A percentile compares a stretch with the other conserved stretches of the same genome.
Evolutionary conservation across 805 yeast species (phyloP).

Genomic region (Torulaspora maleeae): DNA sequence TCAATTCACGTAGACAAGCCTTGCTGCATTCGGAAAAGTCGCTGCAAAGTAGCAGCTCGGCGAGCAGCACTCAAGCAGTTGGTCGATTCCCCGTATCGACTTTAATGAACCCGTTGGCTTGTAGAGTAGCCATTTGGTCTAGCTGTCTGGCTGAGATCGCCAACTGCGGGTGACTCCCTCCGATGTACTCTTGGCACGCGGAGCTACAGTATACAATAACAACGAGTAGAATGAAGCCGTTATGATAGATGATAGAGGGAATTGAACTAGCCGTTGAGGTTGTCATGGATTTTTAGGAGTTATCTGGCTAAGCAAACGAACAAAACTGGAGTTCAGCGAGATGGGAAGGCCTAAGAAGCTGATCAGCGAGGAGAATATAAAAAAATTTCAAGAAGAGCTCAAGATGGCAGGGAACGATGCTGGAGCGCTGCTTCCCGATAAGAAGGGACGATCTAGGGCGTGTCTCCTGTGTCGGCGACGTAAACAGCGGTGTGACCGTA

Average conservation of each 20-base stretch:
- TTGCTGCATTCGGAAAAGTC: too few species aligned
- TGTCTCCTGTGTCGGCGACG: slow-evolving; percentile 54
- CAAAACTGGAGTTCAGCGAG: neutral
- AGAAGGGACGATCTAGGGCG: slow-evolving; percentile 53
- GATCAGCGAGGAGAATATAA: slow-evolving; percentile 35
- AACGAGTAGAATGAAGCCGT: too few species aligned
- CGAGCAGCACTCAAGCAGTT: too few species aligned
- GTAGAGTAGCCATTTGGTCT: too few species aligned
- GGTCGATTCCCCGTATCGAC: too few species aligned
- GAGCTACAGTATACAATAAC: too few species aligned
- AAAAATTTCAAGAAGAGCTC: slow-evolving; percentile 33
- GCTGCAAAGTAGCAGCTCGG: too few species aligned
- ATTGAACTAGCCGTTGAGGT: neutral
- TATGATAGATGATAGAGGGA: neutral
- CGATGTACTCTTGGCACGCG: too few species aligned
- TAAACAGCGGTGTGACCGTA: slow-evolving; percentile 62
- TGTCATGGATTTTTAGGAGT: slow-evolving; percentile 1
- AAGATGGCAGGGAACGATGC: slow-evolving; percentile 34
- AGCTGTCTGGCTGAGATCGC: too few species aligned
- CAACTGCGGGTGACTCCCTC: too few species aligned
- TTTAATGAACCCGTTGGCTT: too few species aligned
- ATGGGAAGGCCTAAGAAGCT: slow-evolving; percentile 38
- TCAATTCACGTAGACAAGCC: too few species aligned
- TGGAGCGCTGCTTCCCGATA: slow-evolving; percentile 36
- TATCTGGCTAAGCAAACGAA: neutral